A percentile compares a stretch with the other conserved stretches of the same genome.
Conservation (phyloP, 257 asterid species). For the Linaria vulgaris region DNA sequence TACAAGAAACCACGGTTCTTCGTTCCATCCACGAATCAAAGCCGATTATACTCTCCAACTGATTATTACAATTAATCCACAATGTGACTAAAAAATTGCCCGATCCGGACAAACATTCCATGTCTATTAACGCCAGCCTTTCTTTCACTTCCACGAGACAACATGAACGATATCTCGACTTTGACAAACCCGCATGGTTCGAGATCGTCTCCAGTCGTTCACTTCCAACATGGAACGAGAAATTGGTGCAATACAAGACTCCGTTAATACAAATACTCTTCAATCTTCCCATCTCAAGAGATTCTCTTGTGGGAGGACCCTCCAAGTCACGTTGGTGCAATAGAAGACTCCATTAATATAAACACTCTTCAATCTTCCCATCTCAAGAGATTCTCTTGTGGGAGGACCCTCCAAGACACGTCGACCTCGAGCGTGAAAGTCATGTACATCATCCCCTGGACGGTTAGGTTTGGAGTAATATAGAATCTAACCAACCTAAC, state of each 20-base stretch:
- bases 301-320: too few species aligned
- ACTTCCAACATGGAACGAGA: not conserved
- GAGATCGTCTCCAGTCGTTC: not conserved
- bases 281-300: not conserved
- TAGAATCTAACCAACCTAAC: not conserved
- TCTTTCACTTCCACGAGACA: not conserved
- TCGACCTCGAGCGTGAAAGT: not conserved
- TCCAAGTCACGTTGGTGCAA: not conserved
- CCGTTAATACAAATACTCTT: slow-evolving; percentile 5
- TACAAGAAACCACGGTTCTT: not conserved
- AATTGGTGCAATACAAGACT: not conserved
- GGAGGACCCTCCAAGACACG: not conserved
- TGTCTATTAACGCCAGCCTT: not conserved
- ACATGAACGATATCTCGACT: not conserved
- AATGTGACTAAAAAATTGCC: not conserved
- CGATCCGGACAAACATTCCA: not conserved
- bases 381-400: not conserved
- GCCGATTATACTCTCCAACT: too few species aligned
- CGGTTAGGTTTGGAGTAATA: too few species aligned
- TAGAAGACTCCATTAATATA: not conserved
- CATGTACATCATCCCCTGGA: not conserved
- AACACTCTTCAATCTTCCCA: not conserved
- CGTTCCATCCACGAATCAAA: not conserved
- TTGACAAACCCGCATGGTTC: not conserved
- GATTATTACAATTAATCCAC: not conserved